These are phyloP conservation scores for Aspergillus ibericus DNA, from an alignment of 2,329 filamentous ascomycete species.

Conservation along the genomic window DNA sequence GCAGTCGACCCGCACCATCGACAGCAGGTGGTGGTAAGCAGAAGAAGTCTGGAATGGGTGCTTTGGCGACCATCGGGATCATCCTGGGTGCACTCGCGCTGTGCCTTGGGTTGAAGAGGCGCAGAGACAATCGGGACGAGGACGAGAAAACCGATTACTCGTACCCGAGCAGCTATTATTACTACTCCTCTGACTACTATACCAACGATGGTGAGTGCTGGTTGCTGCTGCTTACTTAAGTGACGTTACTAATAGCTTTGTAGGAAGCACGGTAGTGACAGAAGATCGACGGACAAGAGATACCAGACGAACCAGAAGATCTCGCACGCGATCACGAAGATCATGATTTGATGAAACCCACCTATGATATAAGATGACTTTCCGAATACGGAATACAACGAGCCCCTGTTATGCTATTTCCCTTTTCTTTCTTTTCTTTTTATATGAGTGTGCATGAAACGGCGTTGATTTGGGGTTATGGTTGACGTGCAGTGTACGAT, in stretches of 20 bases:
- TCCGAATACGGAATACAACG: not conserved
- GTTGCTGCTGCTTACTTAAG: not conserved
- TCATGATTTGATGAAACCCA: constrained; percentile 17
- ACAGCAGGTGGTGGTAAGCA: constrained; percentile 27
- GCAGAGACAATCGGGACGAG: constrained; percentile 30
- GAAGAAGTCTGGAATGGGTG: constrained; percentile 41
- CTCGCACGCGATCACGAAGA: constrained; percentile 31
- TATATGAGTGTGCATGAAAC: not conserved
- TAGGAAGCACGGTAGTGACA: constrained; percentile 46
- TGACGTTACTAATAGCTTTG: constrained; percentile 13
- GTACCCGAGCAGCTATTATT: constrained; percentile 43
- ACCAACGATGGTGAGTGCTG: constrained; percentile 43
- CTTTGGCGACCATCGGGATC: constrained; percentile 43
- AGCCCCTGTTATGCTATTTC: not conserved
- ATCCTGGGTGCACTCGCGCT: constrained; percentile 46
- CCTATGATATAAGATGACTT: not conserved
- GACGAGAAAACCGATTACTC: constrained; percentile 43
- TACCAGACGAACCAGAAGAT: constrained; percentile 30
- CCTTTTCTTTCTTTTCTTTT: not conserved
- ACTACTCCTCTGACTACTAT: constrained; percentile 41
- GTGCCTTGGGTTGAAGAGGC: constrained; percentile 48
- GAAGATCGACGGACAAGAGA: constrained; percentile 30
- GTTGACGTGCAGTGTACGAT: constrained; percentile 13
- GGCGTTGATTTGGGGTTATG: constrained; percentile 5
- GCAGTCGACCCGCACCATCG: constrained; percentile 35